Evolutionary conservation across 2,329 filamentous ascomycete species (phyloP).

Genomic region (Fusarium subglutinans): DNA sequence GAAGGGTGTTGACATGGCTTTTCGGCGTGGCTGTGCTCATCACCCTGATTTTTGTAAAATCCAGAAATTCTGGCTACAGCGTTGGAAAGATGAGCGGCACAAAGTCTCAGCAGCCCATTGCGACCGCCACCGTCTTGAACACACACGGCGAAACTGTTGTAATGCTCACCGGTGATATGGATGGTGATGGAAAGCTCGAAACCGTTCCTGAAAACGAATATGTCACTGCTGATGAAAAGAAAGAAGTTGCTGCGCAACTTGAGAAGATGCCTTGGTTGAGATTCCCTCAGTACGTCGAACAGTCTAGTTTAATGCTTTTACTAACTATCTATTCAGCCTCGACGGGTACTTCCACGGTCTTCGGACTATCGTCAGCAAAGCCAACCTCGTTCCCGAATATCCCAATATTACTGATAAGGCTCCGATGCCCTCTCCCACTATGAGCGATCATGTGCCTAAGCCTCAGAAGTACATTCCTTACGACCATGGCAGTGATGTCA

Average conservation of each 20-base stretch:
- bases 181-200: conserved; percentile 42
- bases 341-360: conserved; percentile 84
- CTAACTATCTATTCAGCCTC: conserved; percentile 63
- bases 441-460: conserved; percentile 52
- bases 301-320: neutral
- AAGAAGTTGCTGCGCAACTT: conserved; percentile 44
- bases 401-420: conserved; percentile 57
- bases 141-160: conserved; percentile 42
- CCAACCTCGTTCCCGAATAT: conserved; percentile 77
- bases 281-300: conserved; percentile 49
- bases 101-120: conserved; percentile 38
- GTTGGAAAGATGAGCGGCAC: conserved; percentile 39
- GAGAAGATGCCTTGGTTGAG: conserved; percentile 52
- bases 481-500: conserved; percentile 65
- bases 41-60: conserved; percentile 52
- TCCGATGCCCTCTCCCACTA: conserved; percentile 47
- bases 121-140: conserved; percentile 41
- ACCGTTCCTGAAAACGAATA: conserved; percentile 38
- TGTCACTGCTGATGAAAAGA: conserved; percentile 44
- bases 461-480: conserved; percentile 73
- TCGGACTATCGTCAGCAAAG: conserved; percentile 70
- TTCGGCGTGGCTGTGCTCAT: conserved; percentile 54
- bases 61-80: conserved; percentile 40
- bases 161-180: conserved; percentile 44
- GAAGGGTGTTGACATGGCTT: conserved; percentile 62